phyloP scores from a whole-genome alignment of 805 yeast species.

The Candida insectorum region DNA sequence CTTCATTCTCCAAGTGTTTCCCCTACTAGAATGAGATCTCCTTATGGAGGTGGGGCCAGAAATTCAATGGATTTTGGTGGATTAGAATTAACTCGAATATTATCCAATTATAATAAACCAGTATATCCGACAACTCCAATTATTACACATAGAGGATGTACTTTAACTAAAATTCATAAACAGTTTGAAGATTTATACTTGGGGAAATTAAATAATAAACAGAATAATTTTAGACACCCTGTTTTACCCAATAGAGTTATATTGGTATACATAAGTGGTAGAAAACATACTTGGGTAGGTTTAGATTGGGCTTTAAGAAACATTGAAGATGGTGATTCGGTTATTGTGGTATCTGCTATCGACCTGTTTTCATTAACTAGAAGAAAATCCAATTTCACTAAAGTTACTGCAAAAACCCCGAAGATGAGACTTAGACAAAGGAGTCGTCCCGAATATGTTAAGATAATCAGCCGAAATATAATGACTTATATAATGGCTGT shows the following conservation, averaged over 20 bases:
- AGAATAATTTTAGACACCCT: conserved; percentile 20
- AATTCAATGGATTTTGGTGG: neutral
- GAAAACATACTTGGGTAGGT: conserved; percentile 80
- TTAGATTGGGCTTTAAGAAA: conserved; percentile 65
- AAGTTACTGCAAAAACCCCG: conserved; percentile 20
- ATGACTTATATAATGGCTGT: conserved; percentile 52
- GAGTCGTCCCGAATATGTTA: conserved; percentile 46
- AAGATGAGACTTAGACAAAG: conserved; percentile 33
- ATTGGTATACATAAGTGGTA: conserved; percentile 63
- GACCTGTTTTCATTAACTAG: conserved; percentile 14
- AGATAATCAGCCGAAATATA: conserved; percentile 43
- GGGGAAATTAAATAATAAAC: conserved; percentile 25
- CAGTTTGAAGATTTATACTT: conserved; percentile 46
- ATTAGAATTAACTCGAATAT: conserved; percentile 3
- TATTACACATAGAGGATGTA: conserved; percentile 38
- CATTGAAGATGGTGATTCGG: conserved; percentile 61
- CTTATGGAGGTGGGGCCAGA: conserved; percentile 12
- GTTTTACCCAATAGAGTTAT: conserved; percentile 52
- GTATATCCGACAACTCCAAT: conserved; percentile 40
- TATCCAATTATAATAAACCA: conserved; percentile 8
- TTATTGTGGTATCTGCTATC: conserved; percentile 59
- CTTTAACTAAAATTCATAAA: conserved; percentile 45
- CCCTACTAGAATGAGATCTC: conserved; percentile 17
- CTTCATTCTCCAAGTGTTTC: conserved; percentile 17
- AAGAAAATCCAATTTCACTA: conserved; percentile 8